Conservation (phyloP, 352 stramenopile species). For the Saprolegnia diclina region DNA sequence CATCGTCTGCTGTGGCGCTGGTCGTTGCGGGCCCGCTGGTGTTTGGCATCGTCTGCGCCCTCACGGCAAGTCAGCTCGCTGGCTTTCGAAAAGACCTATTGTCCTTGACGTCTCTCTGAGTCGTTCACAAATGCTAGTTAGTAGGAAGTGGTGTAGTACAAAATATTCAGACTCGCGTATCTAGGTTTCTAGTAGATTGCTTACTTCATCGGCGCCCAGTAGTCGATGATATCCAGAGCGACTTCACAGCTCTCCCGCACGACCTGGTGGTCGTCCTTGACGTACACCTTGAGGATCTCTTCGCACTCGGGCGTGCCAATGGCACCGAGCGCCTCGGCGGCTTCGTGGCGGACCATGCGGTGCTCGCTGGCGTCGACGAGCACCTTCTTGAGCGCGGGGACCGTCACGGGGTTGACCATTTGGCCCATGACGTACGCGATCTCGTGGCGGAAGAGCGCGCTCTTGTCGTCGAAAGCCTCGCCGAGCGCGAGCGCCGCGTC, state of each 20-base stretch:
- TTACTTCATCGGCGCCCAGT: slow-evolving; percentile 58
- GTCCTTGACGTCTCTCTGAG: too few relatives aligned
- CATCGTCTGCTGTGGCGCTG: not conserved
- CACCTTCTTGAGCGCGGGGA: slow-evolving; percentile 84
- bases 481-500: slow-evolving; percentile 77
- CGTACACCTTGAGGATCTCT: slow-evolving; percentile 70
- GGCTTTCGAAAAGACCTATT: not conserved
- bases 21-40: not conserved
- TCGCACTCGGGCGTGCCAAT: slow-evolving; percentile 92
- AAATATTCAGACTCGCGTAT: too few relatives aligned
- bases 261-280: slow-evolving; percentile 71
- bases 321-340: slow-evolving; percentile 93
- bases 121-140: too few relatives aligned
- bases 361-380: slow-evolving; percentile 90
- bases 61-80: not conserved
- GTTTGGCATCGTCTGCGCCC: slow-evolving; percentile 6
- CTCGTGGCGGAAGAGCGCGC: slow-evolving; percentile 85
- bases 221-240: slow-evolving; percentile 96
- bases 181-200: not conserved
- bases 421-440: slow-evolving; percentile 93
- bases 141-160: too few relatives aligned
- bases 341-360: slow-evolving; percentile 97
- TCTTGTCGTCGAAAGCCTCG: slow-evolving; percentile 68
- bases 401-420: slow-evolving; percentile 84
- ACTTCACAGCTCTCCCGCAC: slow-evolving; percentile 95